Conservation (phyloP, 805 yeast genomes). For the Saturnispora serradocipensis region DNA sequence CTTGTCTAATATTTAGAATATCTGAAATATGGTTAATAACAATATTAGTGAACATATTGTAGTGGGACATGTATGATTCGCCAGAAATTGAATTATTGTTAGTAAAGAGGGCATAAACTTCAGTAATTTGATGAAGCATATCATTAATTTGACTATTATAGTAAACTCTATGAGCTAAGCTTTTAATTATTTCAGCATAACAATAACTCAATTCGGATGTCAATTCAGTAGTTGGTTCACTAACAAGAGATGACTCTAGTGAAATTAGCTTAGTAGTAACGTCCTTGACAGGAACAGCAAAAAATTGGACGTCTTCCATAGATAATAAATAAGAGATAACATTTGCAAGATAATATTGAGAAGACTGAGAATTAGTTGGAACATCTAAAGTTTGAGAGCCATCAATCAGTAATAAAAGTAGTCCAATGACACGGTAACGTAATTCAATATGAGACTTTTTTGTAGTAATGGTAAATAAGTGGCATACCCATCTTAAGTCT, state of each 20-base stretch:
- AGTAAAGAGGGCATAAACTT: neutral
- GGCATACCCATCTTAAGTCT: conserved; percentile 40
- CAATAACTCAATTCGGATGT: conserved; percentile 27
- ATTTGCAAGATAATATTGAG: conserved; percentile 16
- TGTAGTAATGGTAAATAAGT: conserved; percentile 54
- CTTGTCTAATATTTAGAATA: conserved; percentile 17
- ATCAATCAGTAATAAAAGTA: conserved; percentile 26
- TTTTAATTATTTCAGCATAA: conserved; percentile 53
- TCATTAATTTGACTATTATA: conserved; percentile 83
- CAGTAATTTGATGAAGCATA: conserved; percentile 47
- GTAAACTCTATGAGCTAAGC: conserved; percentile 68
- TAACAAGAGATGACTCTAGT: neutral
- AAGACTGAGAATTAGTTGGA: conserved; percentile 21
- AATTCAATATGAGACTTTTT: conserved; percentile 52
- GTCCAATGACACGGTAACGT: conserved; percentile 20
- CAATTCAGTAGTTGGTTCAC: conserved; percentile 17
- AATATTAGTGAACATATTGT: conserved; percentile 12
- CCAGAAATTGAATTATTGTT: neutral
- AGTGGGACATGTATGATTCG: neutral
- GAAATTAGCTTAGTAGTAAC: conserved; percentile 44
- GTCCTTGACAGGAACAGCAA: conserved; percentile 82
- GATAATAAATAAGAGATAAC: conserved; percentile 44
- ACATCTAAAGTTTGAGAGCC: conserved; percentile 37
- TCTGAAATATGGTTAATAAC: conserved; percentile 21
- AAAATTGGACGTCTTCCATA: conserved; percentile 64